Conservation (phyloP, 768 basidiomycete species). For the Filobasidium wieringae region DNA sequence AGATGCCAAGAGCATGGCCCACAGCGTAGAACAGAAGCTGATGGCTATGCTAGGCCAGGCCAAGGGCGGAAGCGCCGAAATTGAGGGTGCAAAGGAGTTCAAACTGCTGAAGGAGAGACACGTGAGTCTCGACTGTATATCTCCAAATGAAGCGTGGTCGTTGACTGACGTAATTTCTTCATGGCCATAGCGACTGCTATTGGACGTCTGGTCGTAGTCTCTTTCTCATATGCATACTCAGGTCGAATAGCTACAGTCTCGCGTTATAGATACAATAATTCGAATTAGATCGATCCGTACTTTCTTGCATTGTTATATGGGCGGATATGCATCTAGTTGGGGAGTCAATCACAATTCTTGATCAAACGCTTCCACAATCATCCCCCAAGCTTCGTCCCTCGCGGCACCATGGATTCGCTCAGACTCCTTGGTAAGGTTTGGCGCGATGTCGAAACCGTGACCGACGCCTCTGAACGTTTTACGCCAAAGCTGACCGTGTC, state of each 20-base stretch:
- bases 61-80: conserved; percentile 76
- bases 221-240: too few species aligned
- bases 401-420: conserved; percentile 1
- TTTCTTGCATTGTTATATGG: too few species aligned
- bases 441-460: conserved; percentile 12
- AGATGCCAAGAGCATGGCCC: conserved; percentile 92
- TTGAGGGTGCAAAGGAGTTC: conserved; percentile 80
- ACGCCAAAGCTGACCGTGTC: not conserved
- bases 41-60: conserved; percentile 67
- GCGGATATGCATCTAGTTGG: too few species aligned
- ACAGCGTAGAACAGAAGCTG: conserved; percentile 82
- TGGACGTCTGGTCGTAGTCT: conserved; percentile 20
- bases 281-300: too few species aligned
- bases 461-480: conserved; percentile 7
- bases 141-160: not conserved
- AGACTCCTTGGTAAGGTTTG: not conserved
- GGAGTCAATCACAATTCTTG: not conserved
- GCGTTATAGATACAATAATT: too few species aligned
- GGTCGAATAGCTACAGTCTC: too few species aligned
- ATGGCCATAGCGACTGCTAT: conserved; percentile 9
- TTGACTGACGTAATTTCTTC: not conserved
- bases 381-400: conserved; percentile 12
- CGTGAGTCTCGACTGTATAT: conserved; percentile 31
- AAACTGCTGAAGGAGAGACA: conserved; percentile 79
- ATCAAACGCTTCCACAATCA: conserved; percentile 9